Conservation (phyloP, 345 rosid species). For the Sonneratia alba region DNA sequence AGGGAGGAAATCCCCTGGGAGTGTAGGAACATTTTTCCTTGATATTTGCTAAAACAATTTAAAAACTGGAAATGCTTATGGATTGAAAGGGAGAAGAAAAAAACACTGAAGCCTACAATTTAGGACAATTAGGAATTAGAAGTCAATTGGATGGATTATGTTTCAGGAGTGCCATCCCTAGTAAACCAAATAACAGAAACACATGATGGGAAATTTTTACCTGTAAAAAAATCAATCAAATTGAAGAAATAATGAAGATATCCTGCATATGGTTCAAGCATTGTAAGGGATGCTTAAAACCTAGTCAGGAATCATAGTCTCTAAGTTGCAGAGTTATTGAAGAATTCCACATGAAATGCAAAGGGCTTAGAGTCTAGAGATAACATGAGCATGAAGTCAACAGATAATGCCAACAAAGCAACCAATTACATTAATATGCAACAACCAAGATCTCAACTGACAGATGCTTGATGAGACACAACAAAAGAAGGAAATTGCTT, state of each 20-base stretch:
- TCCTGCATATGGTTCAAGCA: background rate
- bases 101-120: too few species aligned
- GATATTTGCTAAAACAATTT: too few species aligned
- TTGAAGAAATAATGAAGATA: background rate
- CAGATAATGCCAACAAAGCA: background rate
- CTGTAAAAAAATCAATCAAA: background rate
- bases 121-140: too few species aligned
- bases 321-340: background rate
- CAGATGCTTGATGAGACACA: background rate
- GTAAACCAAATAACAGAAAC: too few species aligned
- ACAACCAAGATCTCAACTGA: background rate
- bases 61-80: too few species aligned
- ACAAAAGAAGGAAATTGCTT: background rate
- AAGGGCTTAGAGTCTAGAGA: background rate
- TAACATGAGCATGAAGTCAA: background rate
- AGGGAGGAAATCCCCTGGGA: too few species aligned
- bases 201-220: too few species aligned
- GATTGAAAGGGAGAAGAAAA: too few species aligned
- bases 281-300: background rate
- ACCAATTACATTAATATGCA: background rate
- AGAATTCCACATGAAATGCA: background rate
- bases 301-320: background rate
- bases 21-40: too few species aligned
- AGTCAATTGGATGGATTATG: too few species aligned
- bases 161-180: too few species aligned